These are phyloP conservation scores for Ampelocalamus luodianensis DNA, from an alignment of 176 grass and related monocot species.

Conservation along the genomic window DNA sequence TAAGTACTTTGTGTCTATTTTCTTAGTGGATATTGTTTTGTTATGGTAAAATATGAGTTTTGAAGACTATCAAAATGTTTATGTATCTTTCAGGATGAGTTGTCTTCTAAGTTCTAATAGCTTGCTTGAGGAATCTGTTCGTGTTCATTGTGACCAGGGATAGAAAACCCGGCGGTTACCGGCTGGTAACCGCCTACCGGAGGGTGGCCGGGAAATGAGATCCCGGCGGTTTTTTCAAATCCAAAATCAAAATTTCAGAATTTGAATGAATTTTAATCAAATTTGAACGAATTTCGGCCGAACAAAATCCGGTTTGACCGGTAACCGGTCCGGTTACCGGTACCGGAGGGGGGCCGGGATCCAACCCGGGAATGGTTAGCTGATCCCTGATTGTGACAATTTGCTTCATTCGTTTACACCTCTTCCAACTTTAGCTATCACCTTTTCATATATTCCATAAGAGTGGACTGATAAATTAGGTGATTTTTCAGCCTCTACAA, in stretches of 20 bases:
- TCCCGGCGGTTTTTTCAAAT: too few relatives aligned
- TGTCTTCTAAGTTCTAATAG: neutral
- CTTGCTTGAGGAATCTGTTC: neutral
- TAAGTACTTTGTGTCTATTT: neutral
- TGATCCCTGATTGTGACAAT: constrained; percentile 7
- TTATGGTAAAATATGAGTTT: neutral
- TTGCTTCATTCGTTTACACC: constrained; percentile 13
- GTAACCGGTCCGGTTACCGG: too few relatives aligned
- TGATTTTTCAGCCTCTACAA: constrained; percentile 80
- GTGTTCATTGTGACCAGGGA: neutral
- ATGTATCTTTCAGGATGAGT: neutral
- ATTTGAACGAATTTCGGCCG: too few relatives aligned
- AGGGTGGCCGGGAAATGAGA: too few relatives aligned
- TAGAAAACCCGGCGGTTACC: too few relatives aligned
- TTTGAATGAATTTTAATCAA: too few relatives aligned
- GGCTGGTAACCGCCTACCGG: too few relatives aligned
- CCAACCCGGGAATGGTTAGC: too few relatives aligned
- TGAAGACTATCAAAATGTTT: neutral
- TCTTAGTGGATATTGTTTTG: neutral
- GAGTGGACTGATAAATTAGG: constrained; percentile 26
- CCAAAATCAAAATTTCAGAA: too few relatives aligned
- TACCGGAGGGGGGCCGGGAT: too few relatives aligned
- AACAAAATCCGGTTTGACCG: too few relatives aligned
- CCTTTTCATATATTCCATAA: constrained; percentile 5
- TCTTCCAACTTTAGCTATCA: neutral